Evolutionary conservation across 148 eudicot genomes (phyloP).

Genomic region (Rheum nobile): DNA sequence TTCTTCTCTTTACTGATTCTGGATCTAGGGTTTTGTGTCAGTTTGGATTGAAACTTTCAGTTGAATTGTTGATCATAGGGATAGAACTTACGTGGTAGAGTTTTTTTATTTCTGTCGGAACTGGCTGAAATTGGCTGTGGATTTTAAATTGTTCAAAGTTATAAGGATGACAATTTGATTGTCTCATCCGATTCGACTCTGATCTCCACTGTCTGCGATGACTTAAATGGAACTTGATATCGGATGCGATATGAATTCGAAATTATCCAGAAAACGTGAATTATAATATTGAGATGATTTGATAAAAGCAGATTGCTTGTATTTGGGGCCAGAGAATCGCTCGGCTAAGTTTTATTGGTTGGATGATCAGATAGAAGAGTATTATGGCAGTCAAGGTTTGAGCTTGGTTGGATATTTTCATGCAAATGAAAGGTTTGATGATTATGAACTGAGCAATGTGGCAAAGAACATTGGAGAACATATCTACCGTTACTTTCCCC

Average conservation of each 20-base stretch:
- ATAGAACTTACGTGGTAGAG: not conserved
- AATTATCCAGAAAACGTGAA: no score
- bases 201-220: not conserved
- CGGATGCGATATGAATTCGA: no score
- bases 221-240: no score
- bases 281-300: not conserved
- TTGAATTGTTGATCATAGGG: not conserved
- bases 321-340: not conserved
- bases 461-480: constrained; percentile 93
- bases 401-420: constrained; percentile 87
- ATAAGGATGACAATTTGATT: no score
- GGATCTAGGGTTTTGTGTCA: not conserved
- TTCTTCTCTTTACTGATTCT: not conserved
- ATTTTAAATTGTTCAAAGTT: not conserved
- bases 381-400: constrained; percentile 64
- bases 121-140: not conserved
- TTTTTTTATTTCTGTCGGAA: not conserved
- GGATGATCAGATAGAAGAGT: constrained; percentile 60
- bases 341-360: constrained; percentile 4
- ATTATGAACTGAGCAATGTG: constrained; percentile 51
- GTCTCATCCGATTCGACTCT: not conserved
- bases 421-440: constrained; percentile 84
- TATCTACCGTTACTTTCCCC: constrained; percentile 64
- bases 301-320: not conserved
- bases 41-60: not conserved